Percentiles rank a stretch among this genome's conserved stretches.
phyloP scores from a whole-genome alignment of 805 yeast species.

The Nakazawaea molendinolei region DNA sequence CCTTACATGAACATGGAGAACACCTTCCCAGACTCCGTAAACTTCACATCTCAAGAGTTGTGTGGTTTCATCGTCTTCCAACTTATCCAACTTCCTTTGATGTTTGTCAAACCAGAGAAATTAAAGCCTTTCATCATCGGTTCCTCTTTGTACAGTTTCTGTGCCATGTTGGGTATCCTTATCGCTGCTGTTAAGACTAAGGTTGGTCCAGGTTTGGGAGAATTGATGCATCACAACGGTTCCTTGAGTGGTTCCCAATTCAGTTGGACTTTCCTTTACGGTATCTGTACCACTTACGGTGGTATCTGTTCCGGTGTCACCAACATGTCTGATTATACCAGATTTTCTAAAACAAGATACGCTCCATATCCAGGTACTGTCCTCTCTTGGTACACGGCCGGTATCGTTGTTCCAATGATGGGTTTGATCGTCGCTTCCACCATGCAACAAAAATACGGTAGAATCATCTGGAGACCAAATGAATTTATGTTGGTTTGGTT shows the following conservation, averaged over 20 bases:
- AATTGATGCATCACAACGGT: slow-evolving; percentile 14
- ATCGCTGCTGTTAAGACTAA: slow-evolving; percentile 22
- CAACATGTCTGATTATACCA: slow-evolving; percentile 33
- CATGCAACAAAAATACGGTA: slow-evolving; percentile 27
- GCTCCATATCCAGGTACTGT: slow-evolving; percentile 25
- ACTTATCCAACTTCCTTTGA: slow-evolving; percentile 18
- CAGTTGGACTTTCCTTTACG: slow-evolving; percentile 36
- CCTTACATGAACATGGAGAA: slow-evolving; percentile 23
- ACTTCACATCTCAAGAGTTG: slow-evolving; percentile 18
- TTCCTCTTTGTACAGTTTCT: slow-evolving; percentile 17
- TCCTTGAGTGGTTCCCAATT: slow-evolving; percentile 21
- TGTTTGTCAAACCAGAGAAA: slow-evolving; percentile 22
- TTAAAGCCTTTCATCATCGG: slow-evolving; percentile 18
- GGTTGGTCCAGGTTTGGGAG: slow-evolving; percentile 23
- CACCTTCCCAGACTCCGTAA: slow-evolving; percentile 16
- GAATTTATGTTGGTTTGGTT: slow-evolving; percentile 24
- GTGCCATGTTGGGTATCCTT: slow-evolving; percentile 25
- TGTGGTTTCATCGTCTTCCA: slow-evolving; percentile 20
- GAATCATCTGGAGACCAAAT: slow-evolving; percentile 31
- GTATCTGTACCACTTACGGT: slow-evolving; percentile 33
- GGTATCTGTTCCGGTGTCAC: slow-evolving; percentile 32
- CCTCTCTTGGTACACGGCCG: slow-evolving; percentile 27
- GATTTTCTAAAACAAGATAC: slow-evolving; percentile 26
- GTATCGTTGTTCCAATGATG: slow-evolving; percentile 32
- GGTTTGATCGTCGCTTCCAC: slow-evolving; percentile 32